Evolutionary conservation across 1,139 yeast species (phyloP).

Genomic region (Eremothecium cymbalariae): DNA sequence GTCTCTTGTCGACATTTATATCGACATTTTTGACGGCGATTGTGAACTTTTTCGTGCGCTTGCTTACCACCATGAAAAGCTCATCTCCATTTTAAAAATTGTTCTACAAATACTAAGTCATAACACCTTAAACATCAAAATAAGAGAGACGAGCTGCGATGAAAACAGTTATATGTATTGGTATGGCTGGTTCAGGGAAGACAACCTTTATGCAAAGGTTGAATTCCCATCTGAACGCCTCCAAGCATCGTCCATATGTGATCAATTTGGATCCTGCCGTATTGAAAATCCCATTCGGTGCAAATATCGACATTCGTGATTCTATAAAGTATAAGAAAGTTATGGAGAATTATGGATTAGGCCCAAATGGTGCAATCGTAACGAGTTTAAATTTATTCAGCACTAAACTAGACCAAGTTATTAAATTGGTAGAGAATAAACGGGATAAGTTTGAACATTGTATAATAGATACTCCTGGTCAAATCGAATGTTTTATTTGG

Average conservation of each 20-base stretch:
- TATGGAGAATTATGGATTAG: constrained; percentile 85
- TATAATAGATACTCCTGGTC: constrained; percentile 96
- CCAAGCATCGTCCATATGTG: constrained; percentile 68
- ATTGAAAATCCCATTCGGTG: constrained; percentile 80
- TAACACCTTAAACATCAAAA: too few species aligned
- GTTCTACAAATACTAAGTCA: too few species aligned
- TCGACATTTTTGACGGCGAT: too few species aligned
- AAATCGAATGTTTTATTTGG: constrained; percentile 95
- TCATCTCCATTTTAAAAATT: too few species aligned
- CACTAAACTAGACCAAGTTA: constrained; percentile 94
- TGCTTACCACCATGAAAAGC: too few species aligned
- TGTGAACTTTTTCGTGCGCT: too few species aligned
- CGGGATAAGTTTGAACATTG: constrained; percentile 59
- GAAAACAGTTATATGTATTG: constrained; percentile 72
- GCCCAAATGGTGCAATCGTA: constrained; percentile 98
- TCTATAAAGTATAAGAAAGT: constrained; percentile 93
- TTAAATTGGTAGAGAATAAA: constrained; percentile 74
- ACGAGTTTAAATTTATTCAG: constrained; percentile 87
- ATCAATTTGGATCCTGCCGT: constrained; percentile 97
- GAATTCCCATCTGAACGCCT: constrained; percentile 75
- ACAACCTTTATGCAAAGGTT: constrained; percentile 96
- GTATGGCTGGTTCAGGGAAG: constrained; percentile 98
- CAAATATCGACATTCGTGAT: constrained; percentile 93
- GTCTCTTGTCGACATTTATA: too few species aligned
- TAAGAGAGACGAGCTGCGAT: too few species aligned